Evolutionary conservation across 1,284 basidiomycete genomes (phyloP).

Genomic region (Mycena sp.): DNA sequence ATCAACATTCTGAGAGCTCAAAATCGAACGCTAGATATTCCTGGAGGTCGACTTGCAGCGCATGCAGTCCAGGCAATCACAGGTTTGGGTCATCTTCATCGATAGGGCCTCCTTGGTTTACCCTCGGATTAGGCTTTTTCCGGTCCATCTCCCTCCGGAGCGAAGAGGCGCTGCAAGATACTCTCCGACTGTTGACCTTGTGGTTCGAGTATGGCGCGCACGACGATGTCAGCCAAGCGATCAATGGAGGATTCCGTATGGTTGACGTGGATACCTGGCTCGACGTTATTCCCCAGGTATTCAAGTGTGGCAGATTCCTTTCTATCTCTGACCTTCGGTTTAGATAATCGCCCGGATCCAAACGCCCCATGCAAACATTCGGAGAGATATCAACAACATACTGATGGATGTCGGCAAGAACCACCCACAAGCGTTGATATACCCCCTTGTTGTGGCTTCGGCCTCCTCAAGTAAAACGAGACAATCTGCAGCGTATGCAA

Average conservation of each 20-base stretch:
- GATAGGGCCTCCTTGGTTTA: not conserved
- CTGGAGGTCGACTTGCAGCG: conserved; percentile 78
- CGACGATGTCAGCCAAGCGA: conserved; percentile 91
- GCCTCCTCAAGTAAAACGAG: conserved; percentile 92
- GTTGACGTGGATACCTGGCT: conserved; percentile 99
- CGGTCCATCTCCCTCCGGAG: conserved; percentile 92
- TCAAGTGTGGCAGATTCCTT: not conserved
- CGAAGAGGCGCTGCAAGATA: conserved; percentile 95
- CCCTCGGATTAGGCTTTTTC: conserved; percentile 81
- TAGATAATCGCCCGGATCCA: conserved; percentile 99
- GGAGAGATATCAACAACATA: conserved; percentile 90
- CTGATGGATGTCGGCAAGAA: conserved; percentile 94
- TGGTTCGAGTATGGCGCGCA: conserved; percentile 99
- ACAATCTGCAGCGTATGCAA: conserved; percentile 86
- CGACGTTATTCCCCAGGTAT: conserved; percentile 96
- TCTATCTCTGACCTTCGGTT: not conserved
- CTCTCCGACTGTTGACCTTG: conserved; percentile 90
- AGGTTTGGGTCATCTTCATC: conserved; percentile 59
- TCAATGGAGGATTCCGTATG: conserved; percentile 88
- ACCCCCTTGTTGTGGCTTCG: conserved; percentile 97
- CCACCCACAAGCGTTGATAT: conserved; percentile 98
- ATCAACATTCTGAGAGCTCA: conserved; percentile 82
- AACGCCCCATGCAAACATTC: conserved; percentile 90
- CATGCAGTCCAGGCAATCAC: conserved; percentile 97
- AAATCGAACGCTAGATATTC: conserved; percentile 72